These are phyloP conservation scores for Scenedesmus sp. DNA, from an alignment of 163 green algal genomes.

Conservation along the genomic window DNA sequence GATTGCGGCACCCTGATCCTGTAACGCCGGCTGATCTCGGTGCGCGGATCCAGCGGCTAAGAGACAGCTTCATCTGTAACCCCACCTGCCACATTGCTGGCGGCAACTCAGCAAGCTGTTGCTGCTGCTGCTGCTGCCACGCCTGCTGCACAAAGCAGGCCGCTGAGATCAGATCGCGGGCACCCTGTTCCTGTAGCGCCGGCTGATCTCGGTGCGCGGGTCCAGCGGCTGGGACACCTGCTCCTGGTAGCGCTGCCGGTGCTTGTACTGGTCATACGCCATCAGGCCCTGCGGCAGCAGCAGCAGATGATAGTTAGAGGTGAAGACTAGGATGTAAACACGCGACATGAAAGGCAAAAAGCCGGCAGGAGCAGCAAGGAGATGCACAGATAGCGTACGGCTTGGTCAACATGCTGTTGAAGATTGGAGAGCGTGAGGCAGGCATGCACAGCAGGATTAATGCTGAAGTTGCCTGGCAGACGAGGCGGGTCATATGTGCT, in stretches of 20 bases:
- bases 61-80: background rate
- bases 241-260: constrained; percentile 47
- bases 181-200: constrained; percentile 53
- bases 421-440: no score
- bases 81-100: no score
- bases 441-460: no score
- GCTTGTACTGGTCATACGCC: constrained; percentile 55
- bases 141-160: no score
- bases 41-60: constrained; percentile 29
- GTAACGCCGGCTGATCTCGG: constrained; percentile 49
- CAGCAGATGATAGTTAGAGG: background rate
- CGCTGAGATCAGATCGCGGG: constrained; percentile 33
- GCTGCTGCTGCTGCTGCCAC: no score
- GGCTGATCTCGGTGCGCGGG: constrained; percentile 39
- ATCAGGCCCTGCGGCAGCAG: constrained; percentile 49
- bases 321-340: no score
- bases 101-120: no score
- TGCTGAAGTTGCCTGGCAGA: no score
- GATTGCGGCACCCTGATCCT: constrained; percentile 44
- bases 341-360: background rate
- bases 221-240: constrained; percentile 23
- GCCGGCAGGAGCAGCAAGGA: no score
- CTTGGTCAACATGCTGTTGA: no score
- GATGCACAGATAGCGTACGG: no score
- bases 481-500: no score